Evolutionary conservation across 257 asterid genomes (phyloP), one percentile per base, ranked within the genome.

Genomic region (Ocimum tenuiflorum): DNA sequence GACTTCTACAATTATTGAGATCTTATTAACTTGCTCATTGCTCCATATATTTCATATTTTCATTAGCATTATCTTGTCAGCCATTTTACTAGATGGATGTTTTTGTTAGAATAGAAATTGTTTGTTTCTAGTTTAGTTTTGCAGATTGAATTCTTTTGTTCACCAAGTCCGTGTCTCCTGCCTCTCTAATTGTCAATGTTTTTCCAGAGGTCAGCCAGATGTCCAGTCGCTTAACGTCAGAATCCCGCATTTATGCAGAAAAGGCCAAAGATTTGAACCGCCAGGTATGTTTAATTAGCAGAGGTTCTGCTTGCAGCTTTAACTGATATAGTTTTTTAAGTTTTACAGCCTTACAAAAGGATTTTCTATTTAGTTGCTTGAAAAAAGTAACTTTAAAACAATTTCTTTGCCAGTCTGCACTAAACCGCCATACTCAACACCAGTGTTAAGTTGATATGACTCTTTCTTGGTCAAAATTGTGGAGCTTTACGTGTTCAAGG

Each of bases 231-330:
- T 84, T 91, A 80, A 88, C 98, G 64, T 83, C 89, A 15, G 98
- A 91, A 79, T 82, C 98, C 64, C 95, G 92, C 77, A 69, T 83
- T 63, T 91, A 91, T 74, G 98, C 95, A 43, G 89, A 88, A 23
- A 89, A 86, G 77, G 95, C 96, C 62, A 89, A 79, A 82, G 96
- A 91, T 82, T 82, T 91, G 78, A 91, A 91, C 75, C 88, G 92
- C 27, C 98, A 91, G 96, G 98, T 91, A 36, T 60, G 84, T 69
- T 59, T 41, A 7, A 33, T 54, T 63, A 3, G 31, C 31, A 27
- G 31, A 27, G 4, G 49, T 29, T 18, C 42, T 49, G 27, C 33
- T 10, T 49, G 12, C 22, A 50, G 57, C 31, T 38, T 48, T 14
- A 35, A 35, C 35, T 13, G n/a, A 47, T 58, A 2, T 29, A 22